Evolutionary conservation across 2,329 filamentous ascomycete genomes (phyloP), one percentile per base, ranked within the genome.

Genomic region (Stagonosporopsis chrysanthemi): DNA sequence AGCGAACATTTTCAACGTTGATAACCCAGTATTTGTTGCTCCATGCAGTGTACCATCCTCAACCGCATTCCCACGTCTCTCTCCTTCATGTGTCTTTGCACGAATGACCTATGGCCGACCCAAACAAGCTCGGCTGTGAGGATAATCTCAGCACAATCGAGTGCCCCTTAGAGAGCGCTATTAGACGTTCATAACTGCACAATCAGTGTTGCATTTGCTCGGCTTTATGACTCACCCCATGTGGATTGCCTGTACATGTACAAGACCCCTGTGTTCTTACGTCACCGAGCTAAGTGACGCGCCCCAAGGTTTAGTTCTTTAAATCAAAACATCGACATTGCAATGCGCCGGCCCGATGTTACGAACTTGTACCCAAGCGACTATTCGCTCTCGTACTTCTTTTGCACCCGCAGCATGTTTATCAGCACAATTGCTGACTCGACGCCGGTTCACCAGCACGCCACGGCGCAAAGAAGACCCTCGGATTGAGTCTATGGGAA

Each of bases 401-500:
- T 46, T 31, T 14, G 12, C 26, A 33, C 44, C 56, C 15, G n/a
- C 31, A 15, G 8, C 42, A 51, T 39, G 28, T 12, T 28, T 41
- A 11, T 31, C 49, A 19, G 56, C 17, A 47, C 41, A 51, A 28
- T 45, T 31, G 14, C 39, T 36, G 26, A 35, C 47, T 15, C 53
- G 39, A 36, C 68, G 68, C 40, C 58, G 57, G 1, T 71, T 75
- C 54, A 68, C 65, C 54, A 64, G 56, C 29, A 63, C 64, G 24
- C 52, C 48, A 62, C 64, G 54, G 61, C 63, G 60, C 46, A 66
- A 58, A 51, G 69, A 78, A 51, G 83, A 85, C 62, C 81, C 82
- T 17, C 82, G 81, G 47, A 71, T 85, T 33, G 78, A 80, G 52
- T 77, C 82, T 46, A 68, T 85, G 39, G 85, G 83, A 23, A 79